Conservation (phyloP, 2,329 filamentous ascomycete species). For the Fusarium mexicanum region DNA sequence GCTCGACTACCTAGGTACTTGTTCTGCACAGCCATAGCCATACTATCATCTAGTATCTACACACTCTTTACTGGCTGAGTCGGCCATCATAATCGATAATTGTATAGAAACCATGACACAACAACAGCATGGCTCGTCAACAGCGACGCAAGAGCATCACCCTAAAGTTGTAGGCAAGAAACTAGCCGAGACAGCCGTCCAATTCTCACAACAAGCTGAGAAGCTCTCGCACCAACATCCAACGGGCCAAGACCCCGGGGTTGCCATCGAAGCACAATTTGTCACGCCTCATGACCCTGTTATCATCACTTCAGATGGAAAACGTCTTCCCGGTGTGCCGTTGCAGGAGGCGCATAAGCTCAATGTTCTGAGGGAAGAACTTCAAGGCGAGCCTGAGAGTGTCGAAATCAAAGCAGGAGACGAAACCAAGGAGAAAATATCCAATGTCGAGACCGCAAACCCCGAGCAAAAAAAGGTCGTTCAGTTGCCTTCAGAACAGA, state of each 20-base stretch:
- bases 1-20: neutral
- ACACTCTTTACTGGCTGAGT: neutral
- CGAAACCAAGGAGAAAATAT: slow-evolving; percentile 40
- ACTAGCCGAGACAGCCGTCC: slow-evolving; percentile 56
- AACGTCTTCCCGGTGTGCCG: slow-evolving; percentile 74
- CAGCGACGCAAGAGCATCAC: slow-evolving; percentile 4
- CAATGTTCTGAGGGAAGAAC: slow-evolving; percentile 68
- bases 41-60: neutral
- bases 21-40: neutral
- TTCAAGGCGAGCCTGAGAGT: slow-evolving; percentile 46
- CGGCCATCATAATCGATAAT: neutral
- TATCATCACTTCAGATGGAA: slow-evolving; percentile 73
- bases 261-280: slow-evolving; percentile 71
- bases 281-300: slow-evolving; percentile 78
- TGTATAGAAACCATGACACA: slow-evolving; percentile 19
- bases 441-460: slow-evolving; percentile 47
- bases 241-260: slow-evolving; percentile 44
- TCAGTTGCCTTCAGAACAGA: slow-evolving; percentile 40
- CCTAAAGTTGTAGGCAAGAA: slow-evolving; percentile 34
- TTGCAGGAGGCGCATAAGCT: slow-evolving; percentile 75
- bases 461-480: slow-evolving; percentile 39
- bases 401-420: slow-evolving; percentile 41
- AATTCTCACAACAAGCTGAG: slow-evolving; percentile 70
- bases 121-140: slow-evolving; percentile 18
- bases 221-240: slow-evolving; percentile 59